Base-by-base conservation (phyloP, 2,329 filamentous ascomycete species). In the Paramyrothecium roridum region DNA sequence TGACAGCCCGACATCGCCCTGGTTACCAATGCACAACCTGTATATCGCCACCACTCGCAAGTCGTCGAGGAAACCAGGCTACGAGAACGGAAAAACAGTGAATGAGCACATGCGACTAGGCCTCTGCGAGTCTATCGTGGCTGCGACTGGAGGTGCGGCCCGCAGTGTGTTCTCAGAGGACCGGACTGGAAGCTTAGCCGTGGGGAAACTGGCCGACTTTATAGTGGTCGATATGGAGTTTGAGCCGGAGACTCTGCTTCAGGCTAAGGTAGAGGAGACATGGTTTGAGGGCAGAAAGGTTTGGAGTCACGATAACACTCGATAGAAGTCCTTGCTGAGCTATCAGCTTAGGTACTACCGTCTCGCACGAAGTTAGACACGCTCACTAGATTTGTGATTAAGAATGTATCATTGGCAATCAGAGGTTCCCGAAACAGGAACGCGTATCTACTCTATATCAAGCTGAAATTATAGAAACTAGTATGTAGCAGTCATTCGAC, bases 1-100 rank as follows among this genome's bases (percentile, higher is more conserved):
- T 20, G 83, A 86, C 61, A 75, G 78, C 2, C 83, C 83, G 0
- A 85, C 83, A 0, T 81, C 83, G 1, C 81, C 82, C 0, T 77
- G 80, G 66, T 68, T 71, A 12, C 75, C 81, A 7, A 65, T 84
- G 43, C 72, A 71, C 17, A 85, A 85, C 58, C 59, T 83, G 17
- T 85, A 85, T 61, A 76, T 83, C 2, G 82, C 80, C 0, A 77
- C 81, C 2, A 85, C 80, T 19, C 72, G 83, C 22, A 74, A 75
- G 30, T 82, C 79, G 0, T 80, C 81, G 3, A 66, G 79, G 13
- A 75, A 83, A 58, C 76, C 76, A 0, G 70, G 70, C 4, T 60
- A 62, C 17, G 66, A 72, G 19, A 70, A 69, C 40, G 66, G 73
- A n/a, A 70, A 69, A 45, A 70, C 73, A 1, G 75, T 83, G 3